Base-by-base conservation (phyloP, 1,284 basidiomycete species). In the Apiotrichum sp. region DNA sequence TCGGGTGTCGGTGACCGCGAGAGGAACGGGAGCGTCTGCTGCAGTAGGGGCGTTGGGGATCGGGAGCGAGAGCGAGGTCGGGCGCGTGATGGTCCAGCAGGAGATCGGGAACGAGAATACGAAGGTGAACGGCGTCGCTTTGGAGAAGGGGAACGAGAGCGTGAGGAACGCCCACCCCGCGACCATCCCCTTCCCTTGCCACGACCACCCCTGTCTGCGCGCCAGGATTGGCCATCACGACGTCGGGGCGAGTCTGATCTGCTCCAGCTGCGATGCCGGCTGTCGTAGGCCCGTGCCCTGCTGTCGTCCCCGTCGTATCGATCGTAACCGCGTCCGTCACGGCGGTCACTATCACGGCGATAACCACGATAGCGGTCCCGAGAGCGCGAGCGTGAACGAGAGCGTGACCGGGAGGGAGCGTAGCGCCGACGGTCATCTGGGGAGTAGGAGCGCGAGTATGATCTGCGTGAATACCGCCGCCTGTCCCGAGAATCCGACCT, bases 1-100 rank as follows among this genome's bases (percentile, higher is more conserved):
- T 62, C 62, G 13, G 58, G 53, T 3, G 68, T 62, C 14, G 66
- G 65, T 2, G 68, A 66, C 31, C 58, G 60, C 39, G 62, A 61
- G 55, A 63, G 50, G 49, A 58, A 52, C 45, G 41, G 61, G 16
- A 58, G n/a, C 3, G 48, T 34, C 33, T 55, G 52, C 36, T 57
- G 47, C 31, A 57, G 50, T 6, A 58, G 42, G 11, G 58, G 51
- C 22, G 60, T 50, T 7, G 48, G 36, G 13, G 36, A 38, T 38
- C 8, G 52, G 39, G 58, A 43, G 9, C 33, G 14, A 14, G 40
- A 13, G n/a, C 40, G 58, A 13, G 33, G 35, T 39, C 36, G 50
- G 22, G 22, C 22, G 40, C 14, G n/a, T 11, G 50, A 61, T 36
- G 60, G 11, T 6, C 10, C 40, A 22, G 22, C 22, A 6, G 40